Conservation (phyloP, 2,329 filamentous ascomycete genomes). For the Monilinia polystroma region DNA sequence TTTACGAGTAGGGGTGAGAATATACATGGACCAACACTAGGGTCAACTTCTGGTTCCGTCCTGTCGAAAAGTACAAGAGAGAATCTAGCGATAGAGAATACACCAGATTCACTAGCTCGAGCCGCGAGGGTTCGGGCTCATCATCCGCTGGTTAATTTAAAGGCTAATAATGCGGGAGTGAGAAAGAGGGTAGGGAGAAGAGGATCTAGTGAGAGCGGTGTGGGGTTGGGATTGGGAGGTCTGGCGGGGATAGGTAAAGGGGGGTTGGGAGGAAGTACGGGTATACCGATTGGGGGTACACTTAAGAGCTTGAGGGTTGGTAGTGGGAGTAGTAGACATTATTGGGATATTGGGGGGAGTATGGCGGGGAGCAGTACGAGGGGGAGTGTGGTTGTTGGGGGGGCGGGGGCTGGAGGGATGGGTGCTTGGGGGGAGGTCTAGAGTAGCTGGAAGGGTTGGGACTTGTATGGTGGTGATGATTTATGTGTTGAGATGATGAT, state of each 20-base stretch:
- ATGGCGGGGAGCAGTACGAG: constrained; percentile 66
- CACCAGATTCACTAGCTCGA: constrained; percentile 69
- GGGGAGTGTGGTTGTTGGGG: constrained; percentile 42
- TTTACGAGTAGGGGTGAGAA: constrained; percentile 53
- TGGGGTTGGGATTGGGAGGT: constrained; percentile 50
- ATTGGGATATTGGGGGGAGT: constrained; percentile 76
- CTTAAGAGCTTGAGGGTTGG: constrained; percentile 23
- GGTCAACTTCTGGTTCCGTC: background rate
- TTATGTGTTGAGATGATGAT: no score
- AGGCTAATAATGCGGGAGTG: constrained; percentile 40
- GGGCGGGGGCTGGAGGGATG: background rate
- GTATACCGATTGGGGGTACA: constrained; percentile 3
- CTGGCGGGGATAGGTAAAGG: constrained; percentile 58
- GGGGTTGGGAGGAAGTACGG: background rate
- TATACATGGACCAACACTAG: no score
- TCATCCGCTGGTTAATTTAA: constrained; percentile 73
- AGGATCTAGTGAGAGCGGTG: constrained; percentile 86
- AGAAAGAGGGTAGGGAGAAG: constrained; percentile 50
- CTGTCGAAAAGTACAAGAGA: constrained; percentile 42
- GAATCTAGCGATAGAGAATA: constrained; percentile 50
- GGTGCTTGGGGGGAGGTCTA: constrained; percentile 11
- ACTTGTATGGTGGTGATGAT: no score
- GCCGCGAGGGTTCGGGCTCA: constrained; percentile 83
- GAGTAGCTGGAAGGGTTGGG: background rate
- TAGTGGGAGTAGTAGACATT: constrained; percentile 74